Evolutionary conservation across 805 yeast species (phyloP).

Genomic region (Metschnikowia chrysomelidarum): DNA sequence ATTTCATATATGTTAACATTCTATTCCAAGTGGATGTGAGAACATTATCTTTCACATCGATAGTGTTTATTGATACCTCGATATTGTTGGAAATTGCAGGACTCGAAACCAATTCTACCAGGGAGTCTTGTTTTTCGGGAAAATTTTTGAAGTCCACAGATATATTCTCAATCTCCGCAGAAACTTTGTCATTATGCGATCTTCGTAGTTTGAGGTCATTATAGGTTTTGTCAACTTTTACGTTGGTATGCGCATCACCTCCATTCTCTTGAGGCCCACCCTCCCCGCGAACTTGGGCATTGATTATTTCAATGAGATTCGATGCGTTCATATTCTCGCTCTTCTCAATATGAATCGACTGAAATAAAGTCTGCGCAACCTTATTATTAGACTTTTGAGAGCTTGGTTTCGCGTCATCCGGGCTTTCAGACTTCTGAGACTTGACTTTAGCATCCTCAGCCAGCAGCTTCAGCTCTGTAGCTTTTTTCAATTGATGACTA

Average conservation of each 20-base stretch:
- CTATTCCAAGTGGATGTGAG: constrained; percentile 91
- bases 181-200: constrained; percentile 58
- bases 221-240: constrained; percentile 31
- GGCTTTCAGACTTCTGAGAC: constrained; percentile 9
- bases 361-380: constrained; percentile 61
- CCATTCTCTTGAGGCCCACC: constrained; percentile 1
- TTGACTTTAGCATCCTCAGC: constrained; percentile 10
- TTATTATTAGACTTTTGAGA: too few relatives aligned
- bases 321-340: constrained; percentile 48
- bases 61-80: constrained; percentile 48
- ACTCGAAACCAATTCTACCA: constrained; percentile 25
- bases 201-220: constrained; percentile 60
- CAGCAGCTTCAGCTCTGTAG: neutral
- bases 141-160: constrained; percentile 45
- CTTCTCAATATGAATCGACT: constrained; percentile 72
- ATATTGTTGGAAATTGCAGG: constrained; percentile 50
- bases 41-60: constrained; percentile 71
- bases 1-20: constrained; percentile 66
- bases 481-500: neutral
- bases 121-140: constrained; percentile 48
- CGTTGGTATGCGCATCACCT: constrained; percentile 19
- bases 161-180: constrained; percentile 54
- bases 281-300: constrained; percentile 37
- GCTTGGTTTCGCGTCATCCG: neutral
- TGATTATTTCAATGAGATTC: constrained; percentile 51